Conservation (phyloP, 352 stramenopile genomes). For the Phytophthora nicotianae region DNA sequence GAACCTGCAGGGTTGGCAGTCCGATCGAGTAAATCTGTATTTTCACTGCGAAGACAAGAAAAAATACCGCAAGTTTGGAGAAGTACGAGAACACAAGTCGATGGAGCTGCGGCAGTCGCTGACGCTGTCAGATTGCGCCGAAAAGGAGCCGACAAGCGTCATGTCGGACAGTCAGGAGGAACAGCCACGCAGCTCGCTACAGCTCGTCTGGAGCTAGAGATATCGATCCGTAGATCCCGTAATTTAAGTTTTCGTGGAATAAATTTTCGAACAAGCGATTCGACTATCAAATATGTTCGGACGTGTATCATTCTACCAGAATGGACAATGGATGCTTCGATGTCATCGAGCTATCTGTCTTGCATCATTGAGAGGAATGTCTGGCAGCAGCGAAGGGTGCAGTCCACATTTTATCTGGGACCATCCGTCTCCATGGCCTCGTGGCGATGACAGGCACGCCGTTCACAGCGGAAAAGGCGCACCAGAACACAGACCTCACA, state of each 20-base stretch:
- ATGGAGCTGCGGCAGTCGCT: slow-evolving; percentile 26
- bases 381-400: slow-evolving; percentile 18
- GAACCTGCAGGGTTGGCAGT: slow-evolving; percentile 54
- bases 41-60: slow-evolving; percentile 33
- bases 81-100: slow-evolving; percentile 25
- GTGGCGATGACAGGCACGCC: slow-evolving; percentile 2
- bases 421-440: slow-evolving; percentile 8
- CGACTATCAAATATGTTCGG: slow-evolving; percentile 19
- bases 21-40: slow-evolving; percentile 40
- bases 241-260: neutral
- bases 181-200: slow-evolving; percentile 14
- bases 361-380: neutral
- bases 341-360: neutral
- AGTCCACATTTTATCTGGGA: slow-evolving; percentile 14
- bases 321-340: slow-evolving; percentile 6
- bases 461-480: slow-evolving; percentile 27
- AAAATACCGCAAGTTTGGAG: slow-evolving; percentile 16
- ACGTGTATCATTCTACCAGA: neutral
- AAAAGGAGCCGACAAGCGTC: slow-evolving; percentile 15
- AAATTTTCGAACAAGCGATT: neutral
- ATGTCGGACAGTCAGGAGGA: slow-evolving; percentile 25
- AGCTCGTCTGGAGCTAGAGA: slow-evolving; percentile 26
- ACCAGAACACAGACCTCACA: slow-evolving; percentile 7
- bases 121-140: slow-evolving; percentile 18
- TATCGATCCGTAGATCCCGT: neutral